Percentiles rank a stretch among this genome's conserved stretches.
phyloP scores from a whole-genome alignment of 305 asterid species.

The Euphrasia arctica region DNA sequence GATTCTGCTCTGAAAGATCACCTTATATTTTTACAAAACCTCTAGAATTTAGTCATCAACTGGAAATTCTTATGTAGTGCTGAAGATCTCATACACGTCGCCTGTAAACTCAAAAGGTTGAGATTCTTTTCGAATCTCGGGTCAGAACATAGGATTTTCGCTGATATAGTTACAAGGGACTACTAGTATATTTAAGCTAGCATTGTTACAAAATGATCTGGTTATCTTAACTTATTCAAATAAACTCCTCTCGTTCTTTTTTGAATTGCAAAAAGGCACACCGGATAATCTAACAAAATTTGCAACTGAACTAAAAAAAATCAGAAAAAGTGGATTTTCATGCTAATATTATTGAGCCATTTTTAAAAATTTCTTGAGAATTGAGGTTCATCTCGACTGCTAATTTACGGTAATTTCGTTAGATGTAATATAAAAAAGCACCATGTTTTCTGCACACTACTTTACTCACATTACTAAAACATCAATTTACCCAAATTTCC shows the following conservation, averaged over 20 bases:
- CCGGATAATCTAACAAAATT: no score
- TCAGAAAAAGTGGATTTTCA: not conserved
- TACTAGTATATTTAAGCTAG: no score
- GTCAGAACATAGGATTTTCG: no score
- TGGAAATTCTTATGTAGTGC: not conserved
- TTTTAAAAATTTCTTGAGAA: not conserved
- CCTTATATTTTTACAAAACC: not conserved
- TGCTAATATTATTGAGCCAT: not conserved
- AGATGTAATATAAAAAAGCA: no score
- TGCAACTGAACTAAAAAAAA: not conserved
- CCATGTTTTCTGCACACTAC: not conserved
- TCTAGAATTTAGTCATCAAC: not conserved
- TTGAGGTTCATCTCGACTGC: not conserved
- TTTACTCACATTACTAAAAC: not conserved
- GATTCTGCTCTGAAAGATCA: not conserved
- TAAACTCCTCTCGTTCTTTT: no score
- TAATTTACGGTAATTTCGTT: no score
- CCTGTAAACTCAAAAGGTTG: no score
- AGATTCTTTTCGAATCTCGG: no score
- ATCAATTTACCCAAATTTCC: not conserved
- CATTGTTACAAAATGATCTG: no score
- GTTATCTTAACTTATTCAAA: no score
- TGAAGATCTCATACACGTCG: not conserved
- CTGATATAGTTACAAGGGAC: no score
- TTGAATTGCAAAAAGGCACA: not conserved